Percentiles rank a stretch among this genome's conserved stretches.
These are phyloP conservation scores for Clavispora asparagi DNA, from an alignment of 805 yeast genomes.

Conservation along the genomic window DNA sequence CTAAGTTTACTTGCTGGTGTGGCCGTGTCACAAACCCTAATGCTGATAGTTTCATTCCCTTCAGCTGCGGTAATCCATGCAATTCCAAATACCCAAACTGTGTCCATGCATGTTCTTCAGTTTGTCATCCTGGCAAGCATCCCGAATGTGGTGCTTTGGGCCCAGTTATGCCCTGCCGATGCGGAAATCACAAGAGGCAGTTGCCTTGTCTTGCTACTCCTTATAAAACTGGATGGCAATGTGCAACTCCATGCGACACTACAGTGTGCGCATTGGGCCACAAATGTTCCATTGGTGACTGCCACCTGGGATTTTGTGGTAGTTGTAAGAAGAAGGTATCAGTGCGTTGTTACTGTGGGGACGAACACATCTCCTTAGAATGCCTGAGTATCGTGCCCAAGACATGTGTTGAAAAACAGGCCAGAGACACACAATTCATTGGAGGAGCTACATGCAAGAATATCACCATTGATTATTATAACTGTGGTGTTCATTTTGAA, in stretches of 20 bases:
- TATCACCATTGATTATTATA: constrained; percentile 45
- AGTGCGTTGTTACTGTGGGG: constrained; percentile 74
- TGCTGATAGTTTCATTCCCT: constrained; percentile 58
- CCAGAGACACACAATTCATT: constrained; percentile 16
- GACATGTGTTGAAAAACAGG: constrained; percentile 15
- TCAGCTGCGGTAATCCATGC: constrained; percentile 87
- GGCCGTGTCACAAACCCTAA: constrained; percentile 68
- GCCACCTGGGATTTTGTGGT: constrained; percentile 86
- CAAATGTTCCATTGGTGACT: constrained; percentile 45
- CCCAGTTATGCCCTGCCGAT: constrained; percentile 61
- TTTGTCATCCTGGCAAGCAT: constrained; percentile 91
- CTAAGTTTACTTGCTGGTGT: constrained; percentile 79
- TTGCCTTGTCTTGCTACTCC: constrained; percentile 72
- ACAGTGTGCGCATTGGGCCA: constrained; percentile 64
- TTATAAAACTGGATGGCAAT: constrained; percentile 61
- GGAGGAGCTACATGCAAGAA: constrained; percentile 34
- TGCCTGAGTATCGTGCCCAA: constrained; percentile 43
- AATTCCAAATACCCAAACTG: constrained; percentile 50
- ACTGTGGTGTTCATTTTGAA: constrained; percentile 63
- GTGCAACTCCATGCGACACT: constrained; percentile 58
- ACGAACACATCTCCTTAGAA: constrained; percentile 34
- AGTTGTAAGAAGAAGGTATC: constrained; percentile 48
- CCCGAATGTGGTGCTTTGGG: constrained; percentile 76
- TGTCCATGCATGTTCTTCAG: constrained; percentile 66
- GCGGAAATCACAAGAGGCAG: constrained; percentile 66